Percentiles rank a stretch among this genome's conserved stretches.
These are phyloP conservation scores for Populus trichocarpa DNA, from an alignment of 441 rosid species.

Conservation along the genomic window DNA sequence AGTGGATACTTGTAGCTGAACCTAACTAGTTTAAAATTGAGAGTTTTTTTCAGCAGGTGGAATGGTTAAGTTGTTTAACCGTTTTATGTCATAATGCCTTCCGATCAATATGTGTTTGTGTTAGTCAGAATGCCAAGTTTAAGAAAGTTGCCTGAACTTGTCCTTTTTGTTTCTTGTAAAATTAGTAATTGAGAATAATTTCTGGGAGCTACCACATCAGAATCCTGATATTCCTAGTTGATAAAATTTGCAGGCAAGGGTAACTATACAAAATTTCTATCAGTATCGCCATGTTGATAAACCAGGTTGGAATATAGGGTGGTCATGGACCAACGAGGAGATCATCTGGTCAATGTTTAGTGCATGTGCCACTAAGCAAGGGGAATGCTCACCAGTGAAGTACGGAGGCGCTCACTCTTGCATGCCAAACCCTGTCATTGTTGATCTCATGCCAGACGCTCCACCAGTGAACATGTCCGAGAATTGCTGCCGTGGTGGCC, in stretches of 20 bases:
- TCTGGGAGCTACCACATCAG: too few species aligned
- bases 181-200: too few species aligned
- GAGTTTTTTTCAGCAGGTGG: too few species aligned
- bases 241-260: slow-evolving; percentile 39
- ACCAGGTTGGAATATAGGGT: slow-evolving; percentile 60
- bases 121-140: too few species aligned
- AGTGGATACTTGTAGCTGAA: too few species aligned
- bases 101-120: too few species aligned
- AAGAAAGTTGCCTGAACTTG: neutral
- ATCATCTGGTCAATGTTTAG: slow-evolving; percentile 50
- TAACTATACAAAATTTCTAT: slow-evolving; percentile 48
- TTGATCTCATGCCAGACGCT: slow-evolving; percentile 38
- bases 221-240: neutral
- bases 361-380: slow-evolving; percentile 50
- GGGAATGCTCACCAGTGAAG: slow-evolving; percentile 43
- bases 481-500: slow-evolving; percentile 47
- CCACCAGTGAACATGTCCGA: slow-evolving; percentile 27
- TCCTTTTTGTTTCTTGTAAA: too few species aligned
- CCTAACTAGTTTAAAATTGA: too few species aligned
- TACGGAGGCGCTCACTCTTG: slow-evolving; percentile 42
- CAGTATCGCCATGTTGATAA: slow-evolving; percentile 40
- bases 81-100: too few species aligned
- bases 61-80: too few species aligned
- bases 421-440: slow-evolving; percentile 39
- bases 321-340: slow-evolving; percentile 53